Base-by-base conservation (phyloP, 75 land plant genomes). In the Adiantum capillusveneris region DNA sequence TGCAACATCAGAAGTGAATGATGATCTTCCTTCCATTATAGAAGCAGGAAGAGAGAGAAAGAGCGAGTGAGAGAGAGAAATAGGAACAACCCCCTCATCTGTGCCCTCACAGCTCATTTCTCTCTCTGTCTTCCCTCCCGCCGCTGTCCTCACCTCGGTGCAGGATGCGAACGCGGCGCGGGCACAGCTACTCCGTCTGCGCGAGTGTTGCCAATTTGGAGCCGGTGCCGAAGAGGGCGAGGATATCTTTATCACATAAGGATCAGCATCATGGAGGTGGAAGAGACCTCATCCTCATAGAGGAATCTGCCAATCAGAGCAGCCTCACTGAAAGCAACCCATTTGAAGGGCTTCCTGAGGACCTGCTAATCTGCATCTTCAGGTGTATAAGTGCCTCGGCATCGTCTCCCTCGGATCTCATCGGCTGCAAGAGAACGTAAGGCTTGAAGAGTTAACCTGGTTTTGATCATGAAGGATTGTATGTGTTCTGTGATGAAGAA, bases 271-370 rank as follows among this genome's bases (percentile, higher is more conserved):
- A 17, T 14, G 50, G 14, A 3, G 14, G 17, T 21, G 50, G 50
- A n/a, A 46, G 13, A 3, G 17, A 46, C 22, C 2, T 34, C 7
- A 34, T 34, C 9, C 9, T 9, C 9, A 3, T 34, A 14, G 2
- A 14, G 50, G 18, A 46, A 46, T 46, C 22, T 21, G 5, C 18
- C 12, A 14, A 46, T 21, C 22, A 46, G 50, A 14, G 14, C 22
- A 46, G 13, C 17, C 5, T n/a, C 50, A 46, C 12, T 14, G 50
- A 14, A 46, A 46, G 50, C 17, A 46, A 46, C 14, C 50, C 50
- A 14, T 64, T 64, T 31, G 66, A 64, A 24, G 13, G 19, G 6
- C 61, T 64, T 14, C 66, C 58, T 2, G 59, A 64, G 12, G 66
- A 64, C 53, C 66, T 64, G 21, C 39, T 64, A 3, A 6, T 64